Percentiles rank a stretch among this genome's conserved stretches.
Evolutionary conservation across 1,284 basidiomycete genomes (phyloP).

Genomic region (Pseudozyma sp.): DNA sequence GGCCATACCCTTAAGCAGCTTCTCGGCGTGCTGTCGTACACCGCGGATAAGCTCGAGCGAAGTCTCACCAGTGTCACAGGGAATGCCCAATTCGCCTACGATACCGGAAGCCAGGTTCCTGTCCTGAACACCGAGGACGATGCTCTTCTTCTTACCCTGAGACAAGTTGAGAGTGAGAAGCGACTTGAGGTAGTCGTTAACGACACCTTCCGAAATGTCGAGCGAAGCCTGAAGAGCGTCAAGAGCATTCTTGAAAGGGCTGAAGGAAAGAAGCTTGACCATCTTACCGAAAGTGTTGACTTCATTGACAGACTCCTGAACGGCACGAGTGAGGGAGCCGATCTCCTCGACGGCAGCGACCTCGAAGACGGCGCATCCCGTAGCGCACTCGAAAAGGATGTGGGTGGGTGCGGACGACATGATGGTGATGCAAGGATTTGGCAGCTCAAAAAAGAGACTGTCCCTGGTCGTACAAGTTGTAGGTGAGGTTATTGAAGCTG

Average conservation of each 20-base stretch:
- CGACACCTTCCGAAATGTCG: constrained; percentile 92
- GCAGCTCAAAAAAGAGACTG: constrained; percentile 1
- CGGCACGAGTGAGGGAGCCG: constrained; percentile 81
- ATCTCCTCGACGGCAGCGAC: constrained; percentile 90
- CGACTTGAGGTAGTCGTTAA: constrained; percentile 87
- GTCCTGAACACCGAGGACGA: constrained; percentile 88
- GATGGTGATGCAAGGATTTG: constrained; percentile 19
- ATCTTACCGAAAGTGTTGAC: constrained; percentile 93
- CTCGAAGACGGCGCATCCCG: constrained; percentile 94
- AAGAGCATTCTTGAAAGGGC: constrained; percentile 93
- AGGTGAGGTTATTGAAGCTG: neutral
- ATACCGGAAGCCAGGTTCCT: constrained; percentile 83
- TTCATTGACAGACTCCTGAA: constrained; percentile 80
- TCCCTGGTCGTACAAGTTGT: neutral
- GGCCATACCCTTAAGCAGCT: constrained; percentile 87
- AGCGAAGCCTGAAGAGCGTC: constrained; percentile 97
- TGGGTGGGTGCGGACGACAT: constrained; percentile 73
- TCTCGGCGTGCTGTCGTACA: constrained; percentile 89
- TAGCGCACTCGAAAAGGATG: constrained; percentile 92
- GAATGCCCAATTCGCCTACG: constrained; percentile 80
- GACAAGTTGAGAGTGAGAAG: constrained; percentile 89
- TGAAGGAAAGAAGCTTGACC: constrained; percentile 90
- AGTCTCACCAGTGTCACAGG: constrained; percentile 88
- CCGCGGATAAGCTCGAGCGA: constrained; percentile 91
- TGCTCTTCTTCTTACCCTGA: constrained; percentile 80